phyloP scores from a whole-genome alignment of 768 basidiomycete species.

The Termitomyces sp. region DNA sequence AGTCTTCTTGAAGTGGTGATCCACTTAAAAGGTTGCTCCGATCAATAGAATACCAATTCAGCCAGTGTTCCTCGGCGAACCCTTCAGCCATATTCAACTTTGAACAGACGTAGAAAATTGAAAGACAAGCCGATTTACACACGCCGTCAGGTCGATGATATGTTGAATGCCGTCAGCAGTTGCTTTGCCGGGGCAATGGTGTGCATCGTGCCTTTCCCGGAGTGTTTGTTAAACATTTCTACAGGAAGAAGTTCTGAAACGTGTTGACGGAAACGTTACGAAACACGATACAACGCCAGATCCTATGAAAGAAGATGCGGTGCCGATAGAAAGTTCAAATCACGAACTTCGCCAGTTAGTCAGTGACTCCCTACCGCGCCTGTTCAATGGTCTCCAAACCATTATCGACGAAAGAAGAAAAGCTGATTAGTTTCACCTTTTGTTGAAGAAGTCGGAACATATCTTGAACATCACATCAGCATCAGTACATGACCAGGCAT shows the following conservation, averaged over 20 bases:
- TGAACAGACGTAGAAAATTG: conserved; percentile 3
- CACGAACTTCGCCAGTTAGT: conserved; percentile 1
- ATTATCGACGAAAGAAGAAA: conserved; percentile 5
- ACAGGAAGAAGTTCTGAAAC: conserved; percentile 9
- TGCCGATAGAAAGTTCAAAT: neutral
- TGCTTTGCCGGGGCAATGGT: conserved; percentile 11
- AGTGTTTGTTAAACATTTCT: neutral
- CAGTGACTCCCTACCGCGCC: conserved; percentile 2
- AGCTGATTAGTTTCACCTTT: neutral
- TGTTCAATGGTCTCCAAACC: conserved; percentile 8
- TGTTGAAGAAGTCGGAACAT: neutral
- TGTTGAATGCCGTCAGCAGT: conserved; percentile 8
- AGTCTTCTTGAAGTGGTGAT: neutral
- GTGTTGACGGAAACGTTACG: neutral
- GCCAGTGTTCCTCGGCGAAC: neutral
- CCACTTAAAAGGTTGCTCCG: neutral
- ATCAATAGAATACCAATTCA: neutral
- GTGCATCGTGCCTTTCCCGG: neutral
- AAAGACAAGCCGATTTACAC: conserved; percentile 13
- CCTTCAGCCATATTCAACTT: neutral
- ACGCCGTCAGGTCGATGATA: conserved; percentile 11
- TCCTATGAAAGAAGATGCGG: neutral
- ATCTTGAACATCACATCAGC: neutral
- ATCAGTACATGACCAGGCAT: neutral
- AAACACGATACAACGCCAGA: neutral